Percentiles rank a stretch among this genome's conserved stretches.
These are phyloP conservation scores for Penicillium bovifimosum DNA, from an alignment of 495 filamentous ascomycete genomes.

Conservation along the genomic window DNA sequence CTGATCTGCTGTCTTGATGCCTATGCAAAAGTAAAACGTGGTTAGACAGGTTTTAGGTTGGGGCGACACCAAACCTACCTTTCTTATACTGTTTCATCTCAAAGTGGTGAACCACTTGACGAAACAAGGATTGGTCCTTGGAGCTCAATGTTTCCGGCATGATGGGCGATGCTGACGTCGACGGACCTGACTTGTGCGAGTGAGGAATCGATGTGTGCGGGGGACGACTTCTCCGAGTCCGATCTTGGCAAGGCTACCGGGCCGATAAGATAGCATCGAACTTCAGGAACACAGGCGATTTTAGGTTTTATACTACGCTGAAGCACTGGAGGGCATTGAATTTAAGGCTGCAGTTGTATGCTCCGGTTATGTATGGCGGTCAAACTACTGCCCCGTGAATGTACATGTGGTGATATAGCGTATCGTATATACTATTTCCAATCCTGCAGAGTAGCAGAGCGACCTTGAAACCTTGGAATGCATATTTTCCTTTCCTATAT, in stretches of 20 bases:
- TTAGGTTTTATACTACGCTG: no score
- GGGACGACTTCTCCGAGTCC: constrained; percentile 32
- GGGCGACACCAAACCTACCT: constrained; percentile 36
- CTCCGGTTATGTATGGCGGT: no score
- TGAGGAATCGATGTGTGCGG: constrained; percentile 41
- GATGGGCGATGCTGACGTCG: constrained; percentile 31
- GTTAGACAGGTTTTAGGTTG: constrained; percentile 13
- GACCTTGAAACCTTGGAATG: no score
- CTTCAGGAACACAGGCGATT: neutral
- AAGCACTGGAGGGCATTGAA: no score
- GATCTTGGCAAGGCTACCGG: constrained; percentile 25
- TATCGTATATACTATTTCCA: no score
- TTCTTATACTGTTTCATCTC: constrained; percentile 99
- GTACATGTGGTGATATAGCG: no score
- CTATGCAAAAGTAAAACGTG: constrained; percentile 35
- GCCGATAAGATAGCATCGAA: constrained; percentile 24
- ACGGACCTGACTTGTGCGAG: constrained; percentile 32
- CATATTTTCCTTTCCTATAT: no score
- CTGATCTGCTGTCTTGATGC: constrained; percentile 88
- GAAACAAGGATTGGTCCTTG: constrained; percentile 92
- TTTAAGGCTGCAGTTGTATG: no score
- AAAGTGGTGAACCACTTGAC: constrained; percentile 88
- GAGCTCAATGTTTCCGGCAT: constrained; percentile 81
- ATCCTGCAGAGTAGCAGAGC: no score
- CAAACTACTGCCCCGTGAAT: no score